phyloP scores from a whole-genome alignment of 2,329 filamentous ascomycete species.

The Rhexocercosporidium sp. region DNA sequence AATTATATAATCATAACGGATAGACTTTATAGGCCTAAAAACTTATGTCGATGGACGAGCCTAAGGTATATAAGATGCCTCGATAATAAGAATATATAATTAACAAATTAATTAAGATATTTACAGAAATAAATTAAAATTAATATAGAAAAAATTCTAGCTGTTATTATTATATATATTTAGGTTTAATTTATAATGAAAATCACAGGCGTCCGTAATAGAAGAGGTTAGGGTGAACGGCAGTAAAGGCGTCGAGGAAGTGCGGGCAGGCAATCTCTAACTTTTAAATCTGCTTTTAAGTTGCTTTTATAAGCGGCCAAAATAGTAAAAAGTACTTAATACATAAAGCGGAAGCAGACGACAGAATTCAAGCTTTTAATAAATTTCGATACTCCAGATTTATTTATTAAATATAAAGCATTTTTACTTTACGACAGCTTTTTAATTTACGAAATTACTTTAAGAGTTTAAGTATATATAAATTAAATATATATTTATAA shows the following conservation, averaged over 20 bases:
- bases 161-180: neutral
- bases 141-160: neutral
- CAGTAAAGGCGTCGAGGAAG: neutral
- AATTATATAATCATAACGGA: neutral
- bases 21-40: neutral
- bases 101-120: neutral
- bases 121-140: neutral
- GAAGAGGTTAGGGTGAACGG: neutral
- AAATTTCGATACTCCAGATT: neutral
- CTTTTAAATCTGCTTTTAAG: neutral
- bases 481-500: too few relatives aligned
- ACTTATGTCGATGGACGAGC: neutral
- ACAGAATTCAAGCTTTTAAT: neutral
- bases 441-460: neutral
- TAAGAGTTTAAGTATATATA: neutral
- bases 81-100: neutral
- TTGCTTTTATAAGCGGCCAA: neutral
- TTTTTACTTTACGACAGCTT: neutral
- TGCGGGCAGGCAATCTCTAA: constrained; percentile 1
- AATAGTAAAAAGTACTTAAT: neutral
- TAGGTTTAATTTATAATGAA: neutral
- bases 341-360: neutral
- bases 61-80: neutral
- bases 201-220: neutral
- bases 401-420: neutral